These are phyloP conservation scores for Petunia axillaris DNA, from an alignment of 257 asterid species.

Conservation along the genomic window DNA sequence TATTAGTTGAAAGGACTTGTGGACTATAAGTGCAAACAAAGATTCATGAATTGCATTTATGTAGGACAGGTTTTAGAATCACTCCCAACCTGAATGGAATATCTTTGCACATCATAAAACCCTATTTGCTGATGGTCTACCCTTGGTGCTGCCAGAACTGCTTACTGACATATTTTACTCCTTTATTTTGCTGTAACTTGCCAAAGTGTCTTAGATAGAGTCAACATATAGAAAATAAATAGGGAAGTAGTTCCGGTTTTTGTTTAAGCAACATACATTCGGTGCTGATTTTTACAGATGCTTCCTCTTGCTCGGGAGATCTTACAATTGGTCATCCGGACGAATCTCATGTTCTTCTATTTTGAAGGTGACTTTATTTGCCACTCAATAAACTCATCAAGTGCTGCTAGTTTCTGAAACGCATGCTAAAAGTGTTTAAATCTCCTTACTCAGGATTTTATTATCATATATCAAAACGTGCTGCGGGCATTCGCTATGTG, in stretches of 20 bases:
- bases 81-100: not conserved
- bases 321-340: slow-evolving; percentile 77
- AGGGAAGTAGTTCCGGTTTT: slow-evolving; percentile 6
- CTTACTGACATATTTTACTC: slow-evolving; percentile 6
- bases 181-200: slow-evolving; percentile 12
- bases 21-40: not conserved
- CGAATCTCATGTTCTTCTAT: slow-evolving; percentile 97
- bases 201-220: not conserved
- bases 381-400: slow-evolving; percentile 12
- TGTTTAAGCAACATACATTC: not conserved
- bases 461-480: slow-evolving; percentile 91
- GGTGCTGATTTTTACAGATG: slow-evolving; percentile 48
- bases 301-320: slow-evolving; percentile 80
- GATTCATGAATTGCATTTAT: not conserved
- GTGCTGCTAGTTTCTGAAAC: slow-evolving; percentile 21
- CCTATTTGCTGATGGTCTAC: slow-evolving; percentile 16
- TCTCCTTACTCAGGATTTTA: slow-evolving; percentile 67
- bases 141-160: not conserved
- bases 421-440: slow-evolving; percentile 3
- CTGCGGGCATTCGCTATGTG: slow-evolving; percentile 87
- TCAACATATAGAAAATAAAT: not conserved
- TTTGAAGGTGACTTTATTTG: slow-evolving; percentile 74
- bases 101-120: not conserved
- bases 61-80: not conserved
- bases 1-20: not conserved